These are phyloP conservation scores for Geotrichum restrictum DNA, from an alignment of 1,139 yeast genomes.

Conservation along the genomic window DNA sequence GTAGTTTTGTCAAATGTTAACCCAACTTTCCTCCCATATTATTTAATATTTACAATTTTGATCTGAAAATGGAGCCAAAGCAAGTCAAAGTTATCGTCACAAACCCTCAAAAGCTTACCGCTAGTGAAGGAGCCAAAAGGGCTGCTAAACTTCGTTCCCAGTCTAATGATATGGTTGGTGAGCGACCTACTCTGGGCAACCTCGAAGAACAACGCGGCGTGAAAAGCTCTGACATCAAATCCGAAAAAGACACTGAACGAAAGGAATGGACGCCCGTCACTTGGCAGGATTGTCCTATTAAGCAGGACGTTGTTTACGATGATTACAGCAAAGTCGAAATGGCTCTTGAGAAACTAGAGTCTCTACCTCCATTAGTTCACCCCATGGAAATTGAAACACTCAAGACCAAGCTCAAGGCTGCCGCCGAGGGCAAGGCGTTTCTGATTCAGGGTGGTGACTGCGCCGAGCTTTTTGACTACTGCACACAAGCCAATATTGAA, in stretches of 20 bases:
- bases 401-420: constrained; percentile 38
- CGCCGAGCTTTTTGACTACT: constrained; percentile 46
- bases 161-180: constrained; percentile 30
- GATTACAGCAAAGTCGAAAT: constrained; percentile 39
- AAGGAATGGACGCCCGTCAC: constrained; percentile 42
- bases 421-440: constrained; percentile 45
- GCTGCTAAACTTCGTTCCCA: constrained; percentile 41
- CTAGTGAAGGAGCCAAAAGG: constrained; percentile 39
- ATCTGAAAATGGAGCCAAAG: constrained; percentile 8
- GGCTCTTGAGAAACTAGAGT: constrained; percentile 43
- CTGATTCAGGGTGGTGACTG: constrained; percentile 48
- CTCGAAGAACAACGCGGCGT: constrained; percentile 2
- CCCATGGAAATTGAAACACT: constrained; percentile 40
- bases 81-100: constrained; percentile 31
- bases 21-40: too few species aligned
- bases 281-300: constrained; percentile 45
- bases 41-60: too few species aligned
- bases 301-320: constrained; percentile 44
- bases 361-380: constrained; percentile 44
- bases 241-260: background rate
- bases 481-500: constrained; percentile 43
- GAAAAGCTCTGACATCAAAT: background rate
- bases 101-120: constrained; percentile 37
- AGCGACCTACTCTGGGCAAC: constrained; percentile 8
- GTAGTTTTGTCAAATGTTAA: too few species aligned